Evolutionary conservation across 177 flowering plant genomes (phyloP).

Genomic region (Telopea speciosissima): DNA sequence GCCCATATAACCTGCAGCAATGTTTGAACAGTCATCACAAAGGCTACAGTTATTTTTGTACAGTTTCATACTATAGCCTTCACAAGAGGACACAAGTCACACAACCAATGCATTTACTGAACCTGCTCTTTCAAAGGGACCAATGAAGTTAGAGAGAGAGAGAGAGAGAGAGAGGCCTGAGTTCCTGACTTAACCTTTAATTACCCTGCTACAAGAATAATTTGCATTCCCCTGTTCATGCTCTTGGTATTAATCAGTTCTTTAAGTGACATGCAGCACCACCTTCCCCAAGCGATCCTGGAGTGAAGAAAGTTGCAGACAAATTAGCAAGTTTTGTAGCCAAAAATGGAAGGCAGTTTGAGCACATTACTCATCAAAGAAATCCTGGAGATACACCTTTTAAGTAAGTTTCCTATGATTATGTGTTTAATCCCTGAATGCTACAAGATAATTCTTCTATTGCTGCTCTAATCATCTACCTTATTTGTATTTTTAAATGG

Average conservation of each 20-base stretch:
- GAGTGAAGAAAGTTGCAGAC: conserved; percentile 94
- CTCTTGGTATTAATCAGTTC: conserved; percentile 97
- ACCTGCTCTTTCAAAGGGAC: too few relatives aligned
- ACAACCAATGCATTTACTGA: too few relatives aligned
- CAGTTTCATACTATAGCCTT: too few relatives aligned
- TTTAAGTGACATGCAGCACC: conserved; percentile 99
- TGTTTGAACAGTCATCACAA: too few relatives aligned
- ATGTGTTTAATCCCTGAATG: not conserved
- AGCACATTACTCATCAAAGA: conserved; percentile 76
- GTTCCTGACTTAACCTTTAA: too few relatives aligned
- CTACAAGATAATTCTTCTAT: not conserved
- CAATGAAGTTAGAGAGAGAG: too few relatives aligned
- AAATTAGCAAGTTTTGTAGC: conserved; percentile 97
- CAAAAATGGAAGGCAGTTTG: conserved; percentile 93
- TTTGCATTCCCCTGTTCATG: conserved; percentile 93
- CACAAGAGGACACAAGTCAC: too few relatives aligned
- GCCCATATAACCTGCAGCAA: too few relatives aligned
- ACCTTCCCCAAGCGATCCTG: conserved; percentile 76
- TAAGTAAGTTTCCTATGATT: conserved; percentile 46
- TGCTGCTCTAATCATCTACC: not conserved
- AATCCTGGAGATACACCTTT: conserved; percentile 98
- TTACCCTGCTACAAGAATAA: conserved; percentile 88
- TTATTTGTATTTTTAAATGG: not conserved
- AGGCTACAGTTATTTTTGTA: too few relatives aligned
- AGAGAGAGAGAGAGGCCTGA: too few relatives aligned